These are phyloP conservation scores for Arthrobotrys megalospora DNA, from an alignment of 2,329 filamentous ascomycete species.

Conservation along the genomic window DNA sequence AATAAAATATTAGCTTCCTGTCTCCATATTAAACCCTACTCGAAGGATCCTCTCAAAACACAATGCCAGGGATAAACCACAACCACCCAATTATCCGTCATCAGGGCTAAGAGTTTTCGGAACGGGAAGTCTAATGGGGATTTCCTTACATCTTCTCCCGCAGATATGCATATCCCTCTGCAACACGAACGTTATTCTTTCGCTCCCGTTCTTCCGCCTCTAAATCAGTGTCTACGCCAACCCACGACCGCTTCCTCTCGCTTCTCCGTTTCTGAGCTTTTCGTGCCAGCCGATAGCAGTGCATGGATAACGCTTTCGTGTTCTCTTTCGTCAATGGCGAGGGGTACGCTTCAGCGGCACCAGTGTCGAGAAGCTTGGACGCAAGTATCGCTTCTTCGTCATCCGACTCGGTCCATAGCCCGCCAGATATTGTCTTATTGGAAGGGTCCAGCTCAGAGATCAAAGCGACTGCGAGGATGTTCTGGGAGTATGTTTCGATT, in stretches of 20 bases:
- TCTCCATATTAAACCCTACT: conserved; percentile 41
- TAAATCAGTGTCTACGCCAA: conserved; percentile 81
- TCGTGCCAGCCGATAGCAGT: conserved; percentile 86
- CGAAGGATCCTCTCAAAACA: conserved; percentile 26
- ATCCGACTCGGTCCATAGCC: conserved; percentile 61
- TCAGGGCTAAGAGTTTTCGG: conserved; percentile 49
- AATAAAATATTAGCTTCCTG: conserved; percentile 52
- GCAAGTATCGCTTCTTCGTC: conserved; percentile 71
- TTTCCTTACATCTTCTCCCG: conserved; percentile 82
- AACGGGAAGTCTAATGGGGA: conserved; percentile 56
- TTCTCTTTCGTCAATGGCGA: conserved; percentile 82
- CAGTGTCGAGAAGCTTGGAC: conserved; percentile 83
- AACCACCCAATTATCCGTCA: conserved; percentile 34
- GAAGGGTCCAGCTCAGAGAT: conserved; percentile 66
- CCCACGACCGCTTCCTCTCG: conserved; percentile 89
- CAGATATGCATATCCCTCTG: conserved; percentile 87
- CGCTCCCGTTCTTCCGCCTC: conserved; percentile 61
- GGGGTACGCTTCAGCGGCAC: conserved; percentile 86
- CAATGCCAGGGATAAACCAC: conserved; percentile 46
- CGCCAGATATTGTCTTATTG: conserved; percentile 64
- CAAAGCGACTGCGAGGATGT: conserved; percentile 65
- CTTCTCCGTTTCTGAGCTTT: conserved; percentile 76
- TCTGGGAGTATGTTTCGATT: conserved; percentile 63
- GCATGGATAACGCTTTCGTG: conserved; percentile 82
- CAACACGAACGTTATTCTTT: conserved; percentile 61